phyloP scores from a whole-genome alignment of 116 monocot genomes.

The Posidonia oceanica region DNA sequence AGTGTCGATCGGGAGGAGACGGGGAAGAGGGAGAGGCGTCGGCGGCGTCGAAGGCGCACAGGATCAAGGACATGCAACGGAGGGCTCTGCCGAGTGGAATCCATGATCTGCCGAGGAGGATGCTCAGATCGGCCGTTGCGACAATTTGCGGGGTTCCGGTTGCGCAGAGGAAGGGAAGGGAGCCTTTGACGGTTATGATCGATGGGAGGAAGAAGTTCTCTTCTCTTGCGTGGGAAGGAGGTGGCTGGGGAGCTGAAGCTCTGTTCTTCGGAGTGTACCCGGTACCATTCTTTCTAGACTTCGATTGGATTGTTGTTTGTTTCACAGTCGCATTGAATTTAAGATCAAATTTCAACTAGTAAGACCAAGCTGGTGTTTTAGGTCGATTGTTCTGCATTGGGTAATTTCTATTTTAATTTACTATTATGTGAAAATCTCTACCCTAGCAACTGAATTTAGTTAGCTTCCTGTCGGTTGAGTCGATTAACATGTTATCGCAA shows the following conservation, averaged over 20 bases:
- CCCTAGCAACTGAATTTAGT: too few relatives aligned
- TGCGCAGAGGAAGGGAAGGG: constrained; percentile 2
- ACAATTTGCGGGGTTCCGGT: constrained; percentile 11
- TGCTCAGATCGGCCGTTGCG: background rate
- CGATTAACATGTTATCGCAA: too few relatives aligned
- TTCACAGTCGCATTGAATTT: background rate
- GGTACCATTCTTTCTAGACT: background rate
- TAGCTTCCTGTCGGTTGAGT: too few relatives aligned
- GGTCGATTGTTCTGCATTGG: too few relatives aligned
- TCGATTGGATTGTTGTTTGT: background rate
- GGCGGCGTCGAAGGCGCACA: background rate
- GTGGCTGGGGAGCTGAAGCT: background rate
- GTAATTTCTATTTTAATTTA: too few relatives aligned
- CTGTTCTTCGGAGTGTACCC: background rate
- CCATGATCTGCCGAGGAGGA: constrained; percentile 3
- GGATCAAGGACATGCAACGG: background rate
- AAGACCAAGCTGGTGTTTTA: too few relatives aligned
- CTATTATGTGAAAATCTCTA: too few relatives aligned
- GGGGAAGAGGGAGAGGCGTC: background rate
- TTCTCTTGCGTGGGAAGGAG: constrained; percentile 3
- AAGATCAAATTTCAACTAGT: too few relatives aligned
- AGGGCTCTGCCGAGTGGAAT: constrained; percentile 7
- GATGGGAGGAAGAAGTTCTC: constrained; percentile 13
- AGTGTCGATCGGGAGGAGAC: background rate
- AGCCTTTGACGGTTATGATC: constrained; percentile 4